These are phyloP conservation scores for Phytophthora sp. DNA, from an alignment of 352 stramenopile genomes.

Conservation along the genomic window DNA sequence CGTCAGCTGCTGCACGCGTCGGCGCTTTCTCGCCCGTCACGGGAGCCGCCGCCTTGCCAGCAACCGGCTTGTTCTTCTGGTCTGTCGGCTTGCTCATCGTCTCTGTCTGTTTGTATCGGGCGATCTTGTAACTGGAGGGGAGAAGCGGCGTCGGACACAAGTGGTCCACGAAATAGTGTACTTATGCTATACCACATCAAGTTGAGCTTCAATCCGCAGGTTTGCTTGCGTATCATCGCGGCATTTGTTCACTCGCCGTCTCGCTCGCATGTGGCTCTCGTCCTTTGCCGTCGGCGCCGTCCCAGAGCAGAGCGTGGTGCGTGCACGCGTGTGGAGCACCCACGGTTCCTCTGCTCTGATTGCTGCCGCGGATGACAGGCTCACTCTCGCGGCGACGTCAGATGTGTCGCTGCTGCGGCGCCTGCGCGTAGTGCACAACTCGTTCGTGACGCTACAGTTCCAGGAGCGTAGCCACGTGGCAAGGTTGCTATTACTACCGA, in stretches of 20 bases:
- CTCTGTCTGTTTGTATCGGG: constrained; percentile 8
- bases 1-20: constrained; percentile 51
- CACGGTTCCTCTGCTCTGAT: not conserved
- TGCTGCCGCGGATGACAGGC: constrained; percentile 26
- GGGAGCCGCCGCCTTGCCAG: constrained; percentile 24
- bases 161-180: constrained; percentile 9
- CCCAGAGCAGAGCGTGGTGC: constrained; percentile 20
- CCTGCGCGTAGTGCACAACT: constrained; percentile 57
- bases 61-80: constrained; percentile 35
- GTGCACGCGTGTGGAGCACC: constrained; percentile 45
- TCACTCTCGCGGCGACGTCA: constrained; percentile 44
- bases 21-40: constrained; percentile 59
- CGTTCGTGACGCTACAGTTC: constrained; percentile 48
- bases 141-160: too few relatives aligned
- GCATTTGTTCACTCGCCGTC: constrained; percentile 9
- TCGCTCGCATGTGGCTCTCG: constrained; percentile 57
- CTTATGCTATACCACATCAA: constrained; percentile 2
- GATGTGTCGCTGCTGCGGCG: constrained; percentile 50
- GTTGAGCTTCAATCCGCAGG: constrained; percentile 20
- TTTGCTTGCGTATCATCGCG: constrained; percentile 46
- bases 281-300: constrained; percentile 44
- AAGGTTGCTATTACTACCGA: constrained; percentile 36
- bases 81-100: constrained; percentile 49
- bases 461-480: constrained; percentile 39
- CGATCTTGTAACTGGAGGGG: constrained; percentile 14